Evolutionary conservation across 257 asterid species (phyloP), one percentile per base, ranked within the genome.

Genomic region (Echites panduratus): DNA sequence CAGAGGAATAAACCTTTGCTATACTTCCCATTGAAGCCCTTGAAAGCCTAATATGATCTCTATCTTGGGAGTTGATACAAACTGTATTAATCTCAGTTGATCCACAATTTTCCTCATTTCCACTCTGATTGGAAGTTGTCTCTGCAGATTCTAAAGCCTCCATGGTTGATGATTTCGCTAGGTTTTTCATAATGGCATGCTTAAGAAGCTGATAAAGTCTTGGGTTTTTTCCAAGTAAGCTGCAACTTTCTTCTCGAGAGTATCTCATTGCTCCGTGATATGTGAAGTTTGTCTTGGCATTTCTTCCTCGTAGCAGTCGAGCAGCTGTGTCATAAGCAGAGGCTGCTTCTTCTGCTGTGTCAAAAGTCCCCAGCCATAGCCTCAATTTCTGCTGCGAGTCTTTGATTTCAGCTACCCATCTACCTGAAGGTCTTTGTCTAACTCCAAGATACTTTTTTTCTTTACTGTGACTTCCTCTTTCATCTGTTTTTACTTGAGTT

Each of bases 351-450:
- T 82, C 85, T 12, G 82, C 78, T 10, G 17, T 72, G 54, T 82
- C 78, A 27, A 75, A 82, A 68, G 85, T 82, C 1, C 85, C 85
- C 13, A 82, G n/a, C 85, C 85, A 82, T 0, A 82, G 72, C 83
- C 83, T 76, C 44, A 82, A 69, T 54, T 82, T 79, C 54, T 82
- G 79, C 13, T 80, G 24, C 8, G 83, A 69, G 27, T 76, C 83
- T 58, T 78, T 82, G 67, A 80, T 82, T 62, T 82, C 83, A 19
- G 85, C 83, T 4, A 81, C 85, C 85, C 85, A 81, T 81, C 82
- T 81, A 12, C 82, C 80, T 12, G 85, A 78, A 3, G 81, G 79
- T 48, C 85, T 75, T 61, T 82, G 85, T 71, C 85, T 75, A 19
- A 78, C 85, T 47, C 85, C 83, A 19, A 82, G 40, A 66, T 54